Evolutionary conservation across 768 basidiomycete genomes (phyloP).

Genomic region (Leucosporidium scottii): DNA sequence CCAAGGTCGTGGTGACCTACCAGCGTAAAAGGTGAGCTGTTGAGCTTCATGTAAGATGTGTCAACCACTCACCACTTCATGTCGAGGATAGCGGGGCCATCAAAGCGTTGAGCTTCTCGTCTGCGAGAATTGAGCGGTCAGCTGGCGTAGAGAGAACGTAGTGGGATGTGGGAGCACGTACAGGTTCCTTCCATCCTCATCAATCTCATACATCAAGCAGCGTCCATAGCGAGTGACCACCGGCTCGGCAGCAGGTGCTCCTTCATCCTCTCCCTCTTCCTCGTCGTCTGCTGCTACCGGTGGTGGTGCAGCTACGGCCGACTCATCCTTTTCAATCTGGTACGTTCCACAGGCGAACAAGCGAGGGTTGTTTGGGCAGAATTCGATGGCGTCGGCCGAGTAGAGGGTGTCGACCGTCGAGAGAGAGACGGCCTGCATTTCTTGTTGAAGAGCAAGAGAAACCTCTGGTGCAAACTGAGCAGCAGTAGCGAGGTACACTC

Average conservation of each 20-base stretch:
- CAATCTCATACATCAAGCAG: conserved; percentile 34
- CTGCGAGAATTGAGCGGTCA: conserved; percentile 29
- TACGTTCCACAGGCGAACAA: conserved; percentile 89
- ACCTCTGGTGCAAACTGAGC: too few relatives aligned
- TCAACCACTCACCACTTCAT: conserved; percentile 91
- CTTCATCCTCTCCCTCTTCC: conserved; percentile 23
- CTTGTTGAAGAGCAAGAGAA: too few relatives aligned
- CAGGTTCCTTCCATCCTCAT: conserved; percentile 22
- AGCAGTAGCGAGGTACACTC: too few relatives aligned
- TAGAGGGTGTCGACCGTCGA: conserved; percentile 31
- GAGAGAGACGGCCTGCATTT: conserved; percentile 8
- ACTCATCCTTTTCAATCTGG: conserved; percentile 55
- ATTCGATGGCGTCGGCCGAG: conserved; percentile 61
- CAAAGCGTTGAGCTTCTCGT: conserved; percentile 58
- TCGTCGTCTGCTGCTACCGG: conserved; percentile 26
- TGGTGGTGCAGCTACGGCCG: conserved; percentile 22
- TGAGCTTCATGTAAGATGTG: too few relatives aligned
- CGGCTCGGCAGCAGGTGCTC: neutral
- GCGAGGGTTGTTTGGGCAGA: conserved; percentile 64
- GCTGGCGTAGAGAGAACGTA: neutral
- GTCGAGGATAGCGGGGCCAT: conserved; percentile 76
- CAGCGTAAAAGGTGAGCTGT: too few relatives aligned
- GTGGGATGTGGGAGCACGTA: conserved; percentile 24
- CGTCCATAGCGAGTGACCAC: conserved; percentile 31
- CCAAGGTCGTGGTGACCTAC: conserved; percentile 16